Evolutionary conservation across 805 yeast species (phyloP).

Genomic region (Yarrowia sp.): DNA sequence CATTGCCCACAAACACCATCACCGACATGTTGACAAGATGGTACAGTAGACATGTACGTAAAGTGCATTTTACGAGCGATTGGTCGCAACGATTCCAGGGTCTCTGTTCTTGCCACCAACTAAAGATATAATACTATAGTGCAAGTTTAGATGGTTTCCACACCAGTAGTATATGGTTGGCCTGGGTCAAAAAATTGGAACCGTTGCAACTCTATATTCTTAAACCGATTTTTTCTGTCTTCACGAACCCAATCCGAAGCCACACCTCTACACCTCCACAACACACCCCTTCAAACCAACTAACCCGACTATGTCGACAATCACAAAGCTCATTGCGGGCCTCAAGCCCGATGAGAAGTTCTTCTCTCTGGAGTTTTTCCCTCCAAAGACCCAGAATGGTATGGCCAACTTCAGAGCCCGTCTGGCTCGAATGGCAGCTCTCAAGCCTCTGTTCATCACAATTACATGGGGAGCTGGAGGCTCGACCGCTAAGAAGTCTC

Average conservation of each 20-base stretch:
- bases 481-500: slow-evolving; percentile 78
- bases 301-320: slow-evolving; percentile 24
- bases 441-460: slow-evolving; percentile 86
- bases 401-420: slow-evolving; percentile 79
- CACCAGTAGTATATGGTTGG: not conserved
- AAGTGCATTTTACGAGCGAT: not conserved
- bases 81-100: too few species aligned
- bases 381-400: slow-evolving; percentile 92
- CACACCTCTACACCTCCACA: not conserved
- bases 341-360: slow-evolving; percentile 55
- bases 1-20: not conserved
- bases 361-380: slow-evolving; percentile 91
- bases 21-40: not conserved
- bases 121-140: not conserved
- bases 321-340: slow-evolving; percentile 40
- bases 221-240: not conserved
- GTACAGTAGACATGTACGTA: not conserved
- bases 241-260: slow-evolving; percentile 10
- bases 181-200: not conserved
- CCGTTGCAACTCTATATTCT: slow-evolving; percentile 12
- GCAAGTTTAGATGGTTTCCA: not conserved
- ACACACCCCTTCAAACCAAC: not conserved
- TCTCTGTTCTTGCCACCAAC: not conserved
- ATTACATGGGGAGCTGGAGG: slow-evolving; percentile 99
- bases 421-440: slow-evolving; percentile 78